phyloP scores from a whole-genome alignment of 768 basidiomycete species.

The Termitomyces sp. region DNA sequence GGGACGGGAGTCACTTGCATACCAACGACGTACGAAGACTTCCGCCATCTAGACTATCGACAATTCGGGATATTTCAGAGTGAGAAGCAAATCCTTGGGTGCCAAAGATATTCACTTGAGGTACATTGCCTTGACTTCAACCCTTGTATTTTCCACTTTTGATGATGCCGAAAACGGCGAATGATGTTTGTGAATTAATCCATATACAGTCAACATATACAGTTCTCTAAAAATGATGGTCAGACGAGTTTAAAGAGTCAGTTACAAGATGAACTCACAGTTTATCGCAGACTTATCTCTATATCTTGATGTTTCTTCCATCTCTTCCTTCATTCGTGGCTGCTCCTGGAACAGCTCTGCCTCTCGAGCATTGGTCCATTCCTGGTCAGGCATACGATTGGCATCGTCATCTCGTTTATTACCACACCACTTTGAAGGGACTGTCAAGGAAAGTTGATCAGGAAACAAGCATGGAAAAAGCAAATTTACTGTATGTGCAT shows the following conservation, averaged over 20 bases:
- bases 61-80: background rate
- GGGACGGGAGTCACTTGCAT: background rate
- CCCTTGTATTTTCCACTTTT: background rate
- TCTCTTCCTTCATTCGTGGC: conserved; percentile 3
- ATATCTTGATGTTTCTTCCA: conserved; percentile 6
- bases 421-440: conserved; percentile 15
- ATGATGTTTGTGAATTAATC: background rate
- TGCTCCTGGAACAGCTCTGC: conserved; percentile 13
- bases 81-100: background rate
- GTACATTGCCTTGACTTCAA: background rate
- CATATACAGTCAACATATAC: background rate
- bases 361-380: background rate
- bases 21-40: background rate
- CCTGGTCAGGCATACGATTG: background rate
- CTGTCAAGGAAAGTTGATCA: background rate
- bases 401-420: background rate
- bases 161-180: background rate
- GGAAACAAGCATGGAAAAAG: background rate
- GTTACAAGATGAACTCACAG: background rate
- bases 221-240: background rate
- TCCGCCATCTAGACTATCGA: background rate
- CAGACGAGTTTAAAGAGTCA: background rate
- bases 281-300: conserved; percentile 11
- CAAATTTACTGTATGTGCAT: conserved; percentile 10
- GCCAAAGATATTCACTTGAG: background rate